Base-by-base conservation (phyloP, 306 rosid genomes). In the Dalbergia cochinchinensis region DNA sequence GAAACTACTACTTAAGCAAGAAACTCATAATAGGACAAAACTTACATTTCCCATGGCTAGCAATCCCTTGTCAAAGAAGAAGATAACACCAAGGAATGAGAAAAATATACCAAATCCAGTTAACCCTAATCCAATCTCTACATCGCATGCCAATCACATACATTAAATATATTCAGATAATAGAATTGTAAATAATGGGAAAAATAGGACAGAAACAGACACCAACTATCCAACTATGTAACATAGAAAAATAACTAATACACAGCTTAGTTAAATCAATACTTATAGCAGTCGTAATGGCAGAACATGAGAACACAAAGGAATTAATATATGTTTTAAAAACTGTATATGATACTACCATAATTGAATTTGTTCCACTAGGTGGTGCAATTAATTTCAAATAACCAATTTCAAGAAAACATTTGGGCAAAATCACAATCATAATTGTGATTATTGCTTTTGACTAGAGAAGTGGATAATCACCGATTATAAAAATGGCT, bases 21-120 rank as follows among this genome's bases (percentile, higher is more conserved):
- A 20, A 69, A 65, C 51, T 31, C 13, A 14, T 5, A 67, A 73
- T 22, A 71, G 19, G 4, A 64, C 8, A 66, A 59, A 70, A 83
- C 96, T 88, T 86, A 96, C 99, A 76, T 96, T 93, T 85, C 99
- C 99, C 94, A 96, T 96, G 79, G 98, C 99, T 31, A 96, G 94
- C 80, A 96, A 83, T 65, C 99, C 99, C 90, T 93, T 90, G 90
- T 96, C 99, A 11, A 96, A 96, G 88, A 96, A 93, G 90, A 96
- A 93, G 65, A 93, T 45, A 53, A 96, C 45, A 75, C 98, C 99
- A 85, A 96, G 86, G 84, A 90, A 87, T 33, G 97, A 88, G 92
- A 96, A 96, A 96, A 96, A 96, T 85, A 96, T 62, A 16, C 99
- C 99, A 87, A 93, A 93, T 80, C 99, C 98, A 15, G 99, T 93